Percentiles rank a stretch among this genome's conserved stretches.
These are phyloP conservation scores for Venturia aucupariae DNA, from an alignment of 2,329 filamentous ascomycete genomes.

Conservation along the genomic window DNA sequence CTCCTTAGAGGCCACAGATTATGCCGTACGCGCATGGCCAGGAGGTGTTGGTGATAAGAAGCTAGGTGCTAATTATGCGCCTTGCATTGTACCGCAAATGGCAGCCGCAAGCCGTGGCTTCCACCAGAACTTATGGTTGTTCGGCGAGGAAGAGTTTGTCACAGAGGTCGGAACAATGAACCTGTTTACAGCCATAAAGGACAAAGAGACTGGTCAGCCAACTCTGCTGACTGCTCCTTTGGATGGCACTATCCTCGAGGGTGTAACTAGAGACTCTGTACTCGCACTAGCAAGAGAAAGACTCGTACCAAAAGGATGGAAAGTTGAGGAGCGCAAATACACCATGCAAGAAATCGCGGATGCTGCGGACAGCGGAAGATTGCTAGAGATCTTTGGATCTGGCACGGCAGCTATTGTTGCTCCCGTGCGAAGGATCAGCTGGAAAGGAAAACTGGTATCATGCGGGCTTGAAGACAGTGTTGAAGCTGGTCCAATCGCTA, in stretches of 20 bases:
- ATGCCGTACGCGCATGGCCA: constrained; percentile 94
- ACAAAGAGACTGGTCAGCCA: constrained; percentile 73
- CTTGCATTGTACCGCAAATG: constrained; percentile 92
- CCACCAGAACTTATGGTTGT: constrained; percentile 98
- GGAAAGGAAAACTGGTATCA: constrained; percentile 70
- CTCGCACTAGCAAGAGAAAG: constrained; percentile 77
- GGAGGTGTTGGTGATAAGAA: constrained; percentile 98
- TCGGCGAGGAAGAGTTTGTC: constrained; percentile 88
- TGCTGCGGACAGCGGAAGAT: constrained; percentile 70
- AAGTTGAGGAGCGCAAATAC: constrained; percentile 78
- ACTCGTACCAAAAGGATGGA: constrained; percentile 79
- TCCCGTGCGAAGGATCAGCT: constrained; percentile 81
- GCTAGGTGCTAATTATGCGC: constrained; percentile 97
- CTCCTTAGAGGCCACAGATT: constrained; percentile 89
- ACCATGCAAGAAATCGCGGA: constrained; percentile 80
- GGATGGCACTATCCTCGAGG: constrained; percentile 92
- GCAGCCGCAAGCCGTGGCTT: constrained; percentile 84
- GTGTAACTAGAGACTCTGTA: constrained; percentile 87
- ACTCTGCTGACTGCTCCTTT: constrained; percentile 92
- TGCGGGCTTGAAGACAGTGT: constrained; percentile 73
- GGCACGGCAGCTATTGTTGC: constrained; percentile 92
- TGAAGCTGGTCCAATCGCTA: constrained; percentile 80
- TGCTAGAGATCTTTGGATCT: constrained; percentile 88
- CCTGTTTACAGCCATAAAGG: constrained; percentile 77
- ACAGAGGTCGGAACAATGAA: constrained; percentile 99